Percentiles rank a stretch among this genome's conserved stretches.
These are phyloP conservation scores for Nidula niveotomentosa DNA, from an alignment of 1,284 basidiomycete genomes.

Conservation along the genomic window DNA sequence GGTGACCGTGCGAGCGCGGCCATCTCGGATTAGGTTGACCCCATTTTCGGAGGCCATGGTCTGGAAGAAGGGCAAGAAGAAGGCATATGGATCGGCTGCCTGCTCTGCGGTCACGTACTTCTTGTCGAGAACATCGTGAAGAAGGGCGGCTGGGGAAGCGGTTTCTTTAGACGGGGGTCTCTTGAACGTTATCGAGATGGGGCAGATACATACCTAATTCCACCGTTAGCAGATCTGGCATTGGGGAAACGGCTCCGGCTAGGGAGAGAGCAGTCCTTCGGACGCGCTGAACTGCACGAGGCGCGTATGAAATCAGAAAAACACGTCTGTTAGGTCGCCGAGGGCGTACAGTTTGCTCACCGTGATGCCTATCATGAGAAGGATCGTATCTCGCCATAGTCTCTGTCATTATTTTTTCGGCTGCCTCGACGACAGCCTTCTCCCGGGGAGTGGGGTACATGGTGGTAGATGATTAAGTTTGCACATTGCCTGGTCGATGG, in stretches of 20 bases:
- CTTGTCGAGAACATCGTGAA: conserved; percentile 89
- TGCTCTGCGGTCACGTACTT: conserved; percentile 71
- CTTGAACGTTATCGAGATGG: too few species aligned
- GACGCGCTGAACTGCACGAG: conserved; percentile 76
- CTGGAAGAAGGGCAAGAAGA: conserved; percentile 69
- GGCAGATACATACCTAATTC: conserved; percentile 52
- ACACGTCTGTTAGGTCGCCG: too few species aligned
- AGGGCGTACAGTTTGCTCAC: conserved; percentile 36
- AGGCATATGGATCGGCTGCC: conserved; percentile 60
- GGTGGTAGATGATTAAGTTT: conserved; percentile 9
- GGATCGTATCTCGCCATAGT: conserved; percentile 87
- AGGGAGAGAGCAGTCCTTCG: conserved; percentile 73
- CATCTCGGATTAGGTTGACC: conserved; percentile 58
- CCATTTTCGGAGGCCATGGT: conserved; percentile 38
- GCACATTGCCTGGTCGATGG: background rate
- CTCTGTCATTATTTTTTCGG: conserved; percentile 71
- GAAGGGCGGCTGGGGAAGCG: conserved; percentile 65
- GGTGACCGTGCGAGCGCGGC: conserved; percentile 54
- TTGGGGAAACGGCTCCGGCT: conserved; percentile 44
- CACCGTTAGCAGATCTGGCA: conserved; percentile 71
- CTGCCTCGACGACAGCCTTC: conserved; percentile 48
- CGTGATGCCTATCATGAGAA: conserved; percentile 88
- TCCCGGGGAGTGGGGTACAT: conserved; percentile 41
- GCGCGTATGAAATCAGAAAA: background rate
- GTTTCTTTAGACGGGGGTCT: conserved; percentile 27